Evolutionary conservation across 2,329 filamentous ascomycete genomes (phyloP), one percentile per base, ranked within the genome.

Genomic region (Cordyceps sp.): DNA sequence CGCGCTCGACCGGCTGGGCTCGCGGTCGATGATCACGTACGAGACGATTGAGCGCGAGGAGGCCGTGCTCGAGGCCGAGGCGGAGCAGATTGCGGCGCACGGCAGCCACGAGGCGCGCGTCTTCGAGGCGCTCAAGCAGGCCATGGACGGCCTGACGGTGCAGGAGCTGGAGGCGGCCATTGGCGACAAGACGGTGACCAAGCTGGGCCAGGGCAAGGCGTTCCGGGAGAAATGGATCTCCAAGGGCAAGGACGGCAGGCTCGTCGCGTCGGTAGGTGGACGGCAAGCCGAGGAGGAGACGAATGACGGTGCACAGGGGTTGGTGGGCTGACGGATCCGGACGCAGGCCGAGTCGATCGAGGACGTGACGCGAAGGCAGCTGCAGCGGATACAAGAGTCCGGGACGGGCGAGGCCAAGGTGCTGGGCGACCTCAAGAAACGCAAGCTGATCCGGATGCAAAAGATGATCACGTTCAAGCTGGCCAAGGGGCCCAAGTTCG

Each of bases 141-240:
- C 78, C 20, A 52, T 85, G 41, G 84, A 88, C 48, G 86, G 85
- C 16, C 64, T 94, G 54, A 79, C 80, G 41, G 78, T 96, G 37
- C 61, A 69, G 41, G 81, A 88, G 42, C 61, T 86, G 35, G 69
- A 78, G 57, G 62, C 61, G 50, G 62, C 61, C 33, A 74, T 88
- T 41, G 78, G 80, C 34, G 73, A 80, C 54, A 81, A 82, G 54
- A 74, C 62, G 30, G 77, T 72, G 28, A 66, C 77, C 31, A 88
- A 83, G 59, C 64, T 94, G 37, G 90, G 90, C n/a, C 80, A 90
- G 53, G 85, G 85, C 45, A 93, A 90, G 61, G 88, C 88, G 22
- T 93, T 96, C 64, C 92, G 72, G 50, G 69, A 75, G 54, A 78
- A 76, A 50, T 80, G 74, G 75, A 78, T 79, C 39, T 52, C 57